Evolutionary conservation across 169 alveolate genomes (phyloP).

Genomic region (Plasmodium gallinaceum): DNA sequence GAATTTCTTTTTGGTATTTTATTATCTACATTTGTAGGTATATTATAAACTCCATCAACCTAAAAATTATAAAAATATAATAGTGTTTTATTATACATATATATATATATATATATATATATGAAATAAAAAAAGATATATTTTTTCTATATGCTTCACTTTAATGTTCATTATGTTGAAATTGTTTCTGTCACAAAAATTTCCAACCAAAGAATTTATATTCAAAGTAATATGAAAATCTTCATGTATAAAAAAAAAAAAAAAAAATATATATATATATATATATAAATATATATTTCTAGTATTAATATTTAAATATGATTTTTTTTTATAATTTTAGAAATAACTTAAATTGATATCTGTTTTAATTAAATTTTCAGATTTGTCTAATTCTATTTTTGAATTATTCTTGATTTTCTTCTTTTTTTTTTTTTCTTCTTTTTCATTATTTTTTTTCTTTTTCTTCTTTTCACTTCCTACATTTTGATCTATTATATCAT

Average conservation of each 20-base stretch:
- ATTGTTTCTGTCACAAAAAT: conserved; percentile 22
- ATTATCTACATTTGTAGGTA: conserved; percentile 16
- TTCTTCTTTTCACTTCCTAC: neutral
- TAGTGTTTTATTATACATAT: neutral
- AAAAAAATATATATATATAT: neutral
- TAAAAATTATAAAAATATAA: neutral
- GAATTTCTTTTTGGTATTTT: conserved; percentile 18
- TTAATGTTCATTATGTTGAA: conserved; percentile 54
- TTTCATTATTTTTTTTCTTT: conserved; percentile 5
- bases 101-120: conserved; percentile 8
- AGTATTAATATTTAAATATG: neutral
- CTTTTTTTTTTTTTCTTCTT: conserved; percentile 46
- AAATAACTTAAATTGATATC: conserved; percentile 38
- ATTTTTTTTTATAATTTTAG: neutral
- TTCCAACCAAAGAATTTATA: conserved; percentile 56
- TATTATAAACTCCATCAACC: conserved; percentile 67
- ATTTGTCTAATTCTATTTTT: conserved; percentile 1
- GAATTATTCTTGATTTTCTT: conserved; percentile 36
- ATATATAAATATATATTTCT: neutral
- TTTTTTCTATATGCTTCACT: neutral
- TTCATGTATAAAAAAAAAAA: neutral
- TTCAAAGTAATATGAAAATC: conserved; percentile 56
- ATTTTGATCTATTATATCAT: neutral
- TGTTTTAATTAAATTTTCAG: conserved; percentile 12
- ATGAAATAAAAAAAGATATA: neutral